Evolutionary conservation across 1,284 basidiomycete genomes (phyloP).

Genomic region (Heliocybe sulcata): DNA sequence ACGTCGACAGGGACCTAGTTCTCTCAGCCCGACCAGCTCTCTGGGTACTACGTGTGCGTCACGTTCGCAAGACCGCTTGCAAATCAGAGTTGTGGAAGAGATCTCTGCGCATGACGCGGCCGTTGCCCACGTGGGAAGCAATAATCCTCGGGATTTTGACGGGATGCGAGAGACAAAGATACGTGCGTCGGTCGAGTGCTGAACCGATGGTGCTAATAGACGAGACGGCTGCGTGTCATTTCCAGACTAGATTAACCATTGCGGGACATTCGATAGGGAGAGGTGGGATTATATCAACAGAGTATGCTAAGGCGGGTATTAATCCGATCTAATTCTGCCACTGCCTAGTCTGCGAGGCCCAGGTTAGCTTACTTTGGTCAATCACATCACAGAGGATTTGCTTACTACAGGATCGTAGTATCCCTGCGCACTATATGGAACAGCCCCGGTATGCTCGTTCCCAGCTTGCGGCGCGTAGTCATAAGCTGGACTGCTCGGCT

Average conservation of each 20-base stretch:
- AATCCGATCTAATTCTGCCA: not conserved
- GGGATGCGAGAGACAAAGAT: too few species aligned
- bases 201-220: too few species aligned
- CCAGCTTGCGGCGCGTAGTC: not conserved
- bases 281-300: not conserved
- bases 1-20: not conserved
- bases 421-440: not conserved
- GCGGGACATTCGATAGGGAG: too few species aligned
- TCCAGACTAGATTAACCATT: too few species aligned
- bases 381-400: not conserved
- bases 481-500: not conserved
- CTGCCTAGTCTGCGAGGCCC: not conserved
- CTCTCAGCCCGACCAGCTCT: not conserved
- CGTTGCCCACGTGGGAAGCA: too few species aligned
- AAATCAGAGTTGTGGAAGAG: too few species aligned
- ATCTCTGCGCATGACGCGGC: too few species aligned
- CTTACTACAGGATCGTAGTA: not conserved
- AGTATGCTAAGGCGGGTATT: not conserved
- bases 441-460: not conserved
- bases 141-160: too few species aligned
- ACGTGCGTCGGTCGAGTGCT: too few species aligned
- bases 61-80: too few species aligned
- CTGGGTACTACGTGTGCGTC: too few species aligned
- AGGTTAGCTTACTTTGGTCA: not conserved
- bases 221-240: too few species aligned